Conservation (phyloP, 192 early-diverging fungal species). For the Coemansia erecta region DNA sequence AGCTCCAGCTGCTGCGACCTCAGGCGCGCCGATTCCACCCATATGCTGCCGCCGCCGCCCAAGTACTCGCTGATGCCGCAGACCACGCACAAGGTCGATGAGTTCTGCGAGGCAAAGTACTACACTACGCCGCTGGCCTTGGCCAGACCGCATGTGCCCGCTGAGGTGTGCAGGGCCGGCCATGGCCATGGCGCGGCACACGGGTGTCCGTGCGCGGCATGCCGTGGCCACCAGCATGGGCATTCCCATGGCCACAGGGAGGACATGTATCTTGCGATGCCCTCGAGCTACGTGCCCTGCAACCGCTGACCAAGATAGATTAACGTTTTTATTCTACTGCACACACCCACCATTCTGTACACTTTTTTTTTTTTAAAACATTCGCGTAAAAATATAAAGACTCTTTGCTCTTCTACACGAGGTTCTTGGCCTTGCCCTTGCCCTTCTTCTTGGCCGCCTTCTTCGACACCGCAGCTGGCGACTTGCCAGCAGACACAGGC, state of each 20-base stretch:
- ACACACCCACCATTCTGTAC: background rate
- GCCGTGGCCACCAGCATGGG: background rate
- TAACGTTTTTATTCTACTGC: too few species aligned
- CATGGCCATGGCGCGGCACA: background rate
- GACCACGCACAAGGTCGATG: conserved; percentile 43
- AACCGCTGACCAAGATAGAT: conserved; percentile 17
- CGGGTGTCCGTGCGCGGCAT: background rate
- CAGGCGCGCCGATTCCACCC: background rate
- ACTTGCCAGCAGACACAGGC: background rate
- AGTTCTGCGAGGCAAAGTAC: conserved; percentile 20
- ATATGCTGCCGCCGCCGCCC: conserved; percentile 25
- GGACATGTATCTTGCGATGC: conserved; percentile 33
- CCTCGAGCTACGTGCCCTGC: conserved; percentile 29
- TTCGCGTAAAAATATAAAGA: background rate
- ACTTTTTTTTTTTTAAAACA: background rate
- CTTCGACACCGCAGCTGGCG: conserved; percentile 16
- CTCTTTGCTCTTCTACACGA: conserved; percentile 8
- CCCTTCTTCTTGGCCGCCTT: conserved; percentile 43
- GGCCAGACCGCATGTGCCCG: conserved; percentile 3
- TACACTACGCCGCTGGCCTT: conserved; percentile 33
- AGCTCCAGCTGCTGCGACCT: background rate
- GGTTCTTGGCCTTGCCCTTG: conserved; percentile 41
- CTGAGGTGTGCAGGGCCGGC: background rate
- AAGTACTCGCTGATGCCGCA: conserved; percentile 48
- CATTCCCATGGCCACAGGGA: conserved; percentile 15